A percentile compares a stretch with the other conserved stretches of the same genome.
Conservation (phyloP, 768 basidiomycete genomes). For the Suillus lakei region DNA sequence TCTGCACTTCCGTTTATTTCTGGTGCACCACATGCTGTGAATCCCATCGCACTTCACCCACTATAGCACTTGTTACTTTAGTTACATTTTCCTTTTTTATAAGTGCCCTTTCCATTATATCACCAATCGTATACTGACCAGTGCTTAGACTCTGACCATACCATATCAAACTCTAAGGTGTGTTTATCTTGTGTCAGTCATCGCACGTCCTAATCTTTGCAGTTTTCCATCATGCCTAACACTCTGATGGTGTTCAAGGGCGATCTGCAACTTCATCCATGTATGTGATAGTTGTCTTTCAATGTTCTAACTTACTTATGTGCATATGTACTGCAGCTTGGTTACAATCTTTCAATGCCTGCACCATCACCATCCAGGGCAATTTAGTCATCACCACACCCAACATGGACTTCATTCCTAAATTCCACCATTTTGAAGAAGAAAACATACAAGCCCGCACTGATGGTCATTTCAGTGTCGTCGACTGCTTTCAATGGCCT, state of each 20-base stretch:
- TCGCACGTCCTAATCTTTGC: too few relatives aligned
- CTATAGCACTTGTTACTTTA: not conserved
- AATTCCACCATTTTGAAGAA: not conserved
- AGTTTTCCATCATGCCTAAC: not conserved
- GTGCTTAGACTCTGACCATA: too few relatives aligned
- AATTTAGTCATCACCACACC: not conserved
- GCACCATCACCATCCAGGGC: not conserved
- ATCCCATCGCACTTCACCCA: not conserved
- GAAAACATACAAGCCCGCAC: not conserved
- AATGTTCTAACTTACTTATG: not conserved
- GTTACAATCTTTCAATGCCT: not conserved
- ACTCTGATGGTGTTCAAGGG: not conserved
- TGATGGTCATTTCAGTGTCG: not conserved
- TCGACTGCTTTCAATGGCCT: not conserved
- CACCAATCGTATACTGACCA: not conserved
- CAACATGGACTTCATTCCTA: not conserved
- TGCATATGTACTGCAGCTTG: not conserved
- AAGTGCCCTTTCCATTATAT: not conserved
- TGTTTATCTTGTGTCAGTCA: not conserved
- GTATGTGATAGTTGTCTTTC: not conserved
- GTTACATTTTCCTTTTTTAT: not conserved
- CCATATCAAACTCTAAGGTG: not conserved
- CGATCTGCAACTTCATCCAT: not conserved
- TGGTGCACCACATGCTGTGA: not conserved
- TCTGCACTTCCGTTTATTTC: not conserved